Evolutionary conservation across 495 filamentous ascomycete species (phyloP).

Genomic region (Aspergillus panamensis): DNA sequence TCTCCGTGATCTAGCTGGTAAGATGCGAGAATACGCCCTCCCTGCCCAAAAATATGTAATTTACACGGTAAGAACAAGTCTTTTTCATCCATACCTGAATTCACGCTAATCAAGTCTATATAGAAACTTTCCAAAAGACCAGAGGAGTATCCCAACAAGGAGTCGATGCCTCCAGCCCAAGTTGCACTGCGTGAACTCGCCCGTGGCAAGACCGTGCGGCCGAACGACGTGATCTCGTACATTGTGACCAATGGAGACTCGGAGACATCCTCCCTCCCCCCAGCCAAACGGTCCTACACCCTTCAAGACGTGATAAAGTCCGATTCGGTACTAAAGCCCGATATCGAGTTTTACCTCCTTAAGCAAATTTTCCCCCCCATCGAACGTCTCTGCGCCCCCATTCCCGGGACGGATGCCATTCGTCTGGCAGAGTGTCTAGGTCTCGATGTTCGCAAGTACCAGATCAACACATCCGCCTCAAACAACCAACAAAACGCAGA

Average conservation of each 20-base stretch:
- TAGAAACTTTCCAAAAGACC: slow-evolving; percentile 90
- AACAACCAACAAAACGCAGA: slow-evolving; percentile 51
- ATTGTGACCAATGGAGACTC: slow-evolving; percentile 80
- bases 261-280: slow-evolving; percentile 57
- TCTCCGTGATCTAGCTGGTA: slow-evolving; percentile 71
- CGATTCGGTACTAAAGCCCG: slow-evolving; percentile 70
- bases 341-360: slow-evolving; percentile 93
- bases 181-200: slow-evolving; percentile 87
- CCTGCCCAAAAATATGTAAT: slow-evolving; percentile 88
- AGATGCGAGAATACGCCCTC: slow-evolving; percentile 76
- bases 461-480: slow-evolving; percentile 57
- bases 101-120: slow-evolving; percentile 13
- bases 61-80: slow-evolving; percentile 60
- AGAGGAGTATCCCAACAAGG: slow-evolving; percentile 85
- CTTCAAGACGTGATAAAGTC: slow-evolving; percentile 79
- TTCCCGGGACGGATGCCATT: slow-evolving; percentile 82
- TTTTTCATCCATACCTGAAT: not conserved
- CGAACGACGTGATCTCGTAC: slow-evolving; percentile 94
- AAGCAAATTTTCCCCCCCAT: slow-evolving; percentile 99
- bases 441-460: slow-evolving; percentile 84
- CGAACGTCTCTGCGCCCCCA: slow-evolving; percentile 94
- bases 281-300: slow-evolving; percentile 83
- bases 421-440: slow-evolving; percentile 91
- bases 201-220: slow-evolving; percentile 79
- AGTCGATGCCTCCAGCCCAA: slow-evolving; percentile 96